Evolutionary conservation across 768 basidiomycete species (phyloP), one percentile per base, ranked within the genome.

Genomic region (Lactifluus volemus): DNA sequence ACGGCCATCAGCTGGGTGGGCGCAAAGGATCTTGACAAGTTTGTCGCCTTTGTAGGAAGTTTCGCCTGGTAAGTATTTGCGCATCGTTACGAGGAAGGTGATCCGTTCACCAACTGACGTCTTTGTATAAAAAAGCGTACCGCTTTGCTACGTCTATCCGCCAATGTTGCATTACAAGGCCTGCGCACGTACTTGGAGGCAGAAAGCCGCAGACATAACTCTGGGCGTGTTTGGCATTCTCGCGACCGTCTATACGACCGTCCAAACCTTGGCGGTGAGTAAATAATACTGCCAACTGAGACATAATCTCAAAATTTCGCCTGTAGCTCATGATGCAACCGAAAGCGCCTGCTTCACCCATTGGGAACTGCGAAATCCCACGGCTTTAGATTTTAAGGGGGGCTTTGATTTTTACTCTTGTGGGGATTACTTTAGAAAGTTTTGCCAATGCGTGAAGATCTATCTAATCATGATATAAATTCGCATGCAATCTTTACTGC

Each of bases 121-220:
- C 39, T 19, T 38, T 34, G 17, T 64, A 25, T 25, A 25, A 1
- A 25, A 25, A 25, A 96, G 94, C 68, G 86, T 97, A 9, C 96
- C 96, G 8, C 76, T 98, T 62, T 96, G 93, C 72, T 95, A 91
- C 70, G 84, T 95, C 51, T 98, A 97, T 69, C 96, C 94, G 4
- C 86, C 94, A 5, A 85, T 97, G 87, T 73, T 97, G 63, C 94
- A 96, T 70, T 89, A 92, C 75, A 88, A 82, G 73, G 88, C 88
- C n/a, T 85, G 85, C 66, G 87, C 94, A 6, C 79, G 76, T 63
- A 94, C 89, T 1, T 77, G 78, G 61, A 80, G 69, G 65, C 77
- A 86, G 72, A 91, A 86, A 70, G 47, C 78, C 4, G 75, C 76
- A 1, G 94, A 98, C 71, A 84, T 86, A 48, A 73, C 79, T 30